A percentile compares a stretch with the other conserved stretches of the same genome.
Evolutionary conservation across 106 monocot genomes (phyloP).

Genomic region (Platanthera zijinensis): DNA sequence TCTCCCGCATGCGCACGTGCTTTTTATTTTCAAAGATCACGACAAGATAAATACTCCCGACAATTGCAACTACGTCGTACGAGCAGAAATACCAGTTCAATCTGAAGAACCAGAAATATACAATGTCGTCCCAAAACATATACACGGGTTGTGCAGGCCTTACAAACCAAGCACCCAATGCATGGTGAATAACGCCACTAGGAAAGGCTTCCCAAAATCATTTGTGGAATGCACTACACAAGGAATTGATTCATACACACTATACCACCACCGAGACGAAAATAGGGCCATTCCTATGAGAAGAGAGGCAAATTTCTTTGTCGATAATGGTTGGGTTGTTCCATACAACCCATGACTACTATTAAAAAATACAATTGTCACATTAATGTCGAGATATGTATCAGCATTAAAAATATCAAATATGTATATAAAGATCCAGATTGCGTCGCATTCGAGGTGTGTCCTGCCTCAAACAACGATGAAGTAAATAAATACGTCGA

Average conservation of each 20-base stretch:
- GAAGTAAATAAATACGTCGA: too few species aligned
- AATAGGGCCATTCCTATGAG: not conserved
- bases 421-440: not conserved
- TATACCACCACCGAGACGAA: not conserved
- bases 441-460: too few species aligned
- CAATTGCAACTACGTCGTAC: not conserved
- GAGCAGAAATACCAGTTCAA: not conserved
- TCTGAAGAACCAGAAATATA: not conserved
- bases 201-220: not conserved
- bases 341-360: not conserved
- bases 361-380: not conserved
- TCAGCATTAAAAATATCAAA: not conserved
- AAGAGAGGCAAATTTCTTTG: not conserved
- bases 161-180: too few species aligned
- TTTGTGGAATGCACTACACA: not conserved
- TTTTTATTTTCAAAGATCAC: not conserved
- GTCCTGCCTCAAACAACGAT: too few species aligned
- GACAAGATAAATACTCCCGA: not conserved
- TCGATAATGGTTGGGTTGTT: conserved; percentile 9
- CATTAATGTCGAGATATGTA: conserved; percentile 11
- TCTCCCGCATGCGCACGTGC: not conserved
- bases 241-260: conserved; percentile 5
- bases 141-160: too few species aligned
- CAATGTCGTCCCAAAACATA: not conserved
- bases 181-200: not conserved